Evolutionary conservation across 129 eudicot species (phyloP).

Genomic region (Calendula officinalis): DNA sequence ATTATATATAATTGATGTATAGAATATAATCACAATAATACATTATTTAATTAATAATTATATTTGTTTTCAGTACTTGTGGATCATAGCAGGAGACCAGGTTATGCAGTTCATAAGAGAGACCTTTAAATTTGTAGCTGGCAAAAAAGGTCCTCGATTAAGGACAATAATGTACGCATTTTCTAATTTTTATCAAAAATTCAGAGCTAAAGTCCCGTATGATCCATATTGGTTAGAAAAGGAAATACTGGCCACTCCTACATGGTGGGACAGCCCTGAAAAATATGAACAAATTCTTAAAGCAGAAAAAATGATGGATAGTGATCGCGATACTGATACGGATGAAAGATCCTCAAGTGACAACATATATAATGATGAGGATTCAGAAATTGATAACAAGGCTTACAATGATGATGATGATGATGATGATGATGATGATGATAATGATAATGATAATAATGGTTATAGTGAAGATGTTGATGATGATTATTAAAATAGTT

Average conservation of each 20-base stretch:
- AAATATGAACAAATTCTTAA: slow-evolving; percentile 36
- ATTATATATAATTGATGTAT: too few species aligned
- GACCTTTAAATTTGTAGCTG: slow-evolving; percentile 29
- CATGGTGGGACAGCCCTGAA: slow-evolving; percentile 53
- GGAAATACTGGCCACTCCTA: slow-evolving; percentile 46
- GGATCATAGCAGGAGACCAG: slow-evolving; percentile 43
- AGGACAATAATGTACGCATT: slow-evolving; percentile 31
- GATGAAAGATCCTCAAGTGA: slow-evolving; percentile 10
- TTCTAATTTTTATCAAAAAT: slow-evolving; percentile 22
- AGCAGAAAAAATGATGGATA: not conserved
- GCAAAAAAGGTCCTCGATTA: slow-evolving; percentile 51
- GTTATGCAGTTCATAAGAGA: slow-evolving; percentile 35
- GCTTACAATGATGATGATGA: slow-evolving; percentile 28
- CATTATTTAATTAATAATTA: not conserved
- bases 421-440: slow-evolving; percentile 5
- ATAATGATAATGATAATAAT: slow-evolving; percentile 17
- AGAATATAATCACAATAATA: not conserved
- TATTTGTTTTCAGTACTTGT: slow-evolving; percentile 47
- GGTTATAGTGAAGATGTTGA: slow-evolving; percentile 18
- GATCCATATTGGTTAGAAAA: slow-evolving; percentile 54
- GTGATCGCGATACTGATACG: slow-evolving; percentile 21
- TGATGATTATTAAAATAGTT: slow-evolving; percentile 13
- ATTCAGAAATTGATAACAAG: slow-evolving; percentile 25
- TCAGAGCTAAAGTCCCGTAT: slow-evolving; percentile 25
- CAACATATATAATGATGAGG: slow-evolving; percentile 10